Evolutionary conservation across 371 early-diverging fungal species (phyloP).

Genomic region (Circinella umbellata): DNA sequence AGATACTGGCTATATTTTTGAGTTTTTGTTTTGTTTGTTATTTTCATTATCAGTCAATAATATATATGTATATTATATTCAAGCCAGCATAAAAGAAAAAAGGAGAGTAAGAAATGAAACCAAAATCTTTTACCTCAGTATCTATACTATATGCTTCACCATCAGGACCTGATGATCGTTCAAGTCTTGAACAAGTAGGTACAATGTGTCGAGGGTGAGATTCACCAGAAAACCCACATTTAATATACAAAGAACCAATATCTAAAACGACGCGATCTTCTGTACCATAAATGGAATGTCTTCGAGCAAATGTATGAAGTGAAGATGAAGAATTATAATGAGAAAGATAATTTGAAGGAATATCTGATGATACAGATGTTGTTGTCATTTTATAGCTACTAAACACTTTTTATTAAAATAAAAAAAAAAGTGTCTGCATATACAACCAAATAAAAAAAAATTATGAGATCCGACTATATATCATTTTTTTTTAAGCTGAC

Average conservation of each 20-base stretch:
- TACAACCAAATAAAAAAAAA: neutral
- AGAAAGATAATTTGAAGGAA: conserved; percentile 45
- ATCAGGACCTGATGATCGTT: conserved; percentile 32
- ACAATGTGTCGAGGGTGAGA: conserved; percentile 76
- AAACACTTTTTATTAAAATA: neutral
- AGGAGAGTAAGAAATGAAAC: neutral
- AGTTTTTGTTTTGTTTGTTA: too few species aligned
- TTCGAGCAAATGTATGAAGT: conserved; percentile 50
- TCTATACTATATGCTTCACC: conserved; percentile 53
- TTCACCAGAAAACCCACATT: conserved; percentile 91
- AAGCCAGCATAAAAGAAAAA: neutral
- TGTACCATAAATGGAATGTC: conserved; percentile 70
- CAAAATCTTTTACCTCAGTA: conserved; percentile 36
- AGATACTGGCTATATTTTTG: conserved; percentile 36
- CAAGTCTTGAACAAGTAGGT: conserved; percentile 53
- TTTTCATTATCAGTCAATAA: too few species aligned
- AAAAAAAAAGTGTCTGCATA: neutral
- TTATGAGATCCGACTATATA: too few species aligned
- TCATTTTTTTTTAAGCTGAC: too few species aligned
- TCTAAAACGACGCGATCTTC: conserved; percentile 91
- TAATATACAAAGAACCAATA: conserved; percentile 81
- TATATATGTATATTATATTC: too few species aligned
- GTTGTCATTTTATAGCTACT: conserved; percentile 38
- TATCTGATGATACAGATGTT: conserved; percentile 51
- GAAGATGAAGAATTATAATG: conserved; percentile 41